A percentile compares a stretch with the other conserved stretches of the same genome.
Evolutionary conservation across 306 rosid species (phyloP).

Genomic region (Cercis canadensis): DNA sequence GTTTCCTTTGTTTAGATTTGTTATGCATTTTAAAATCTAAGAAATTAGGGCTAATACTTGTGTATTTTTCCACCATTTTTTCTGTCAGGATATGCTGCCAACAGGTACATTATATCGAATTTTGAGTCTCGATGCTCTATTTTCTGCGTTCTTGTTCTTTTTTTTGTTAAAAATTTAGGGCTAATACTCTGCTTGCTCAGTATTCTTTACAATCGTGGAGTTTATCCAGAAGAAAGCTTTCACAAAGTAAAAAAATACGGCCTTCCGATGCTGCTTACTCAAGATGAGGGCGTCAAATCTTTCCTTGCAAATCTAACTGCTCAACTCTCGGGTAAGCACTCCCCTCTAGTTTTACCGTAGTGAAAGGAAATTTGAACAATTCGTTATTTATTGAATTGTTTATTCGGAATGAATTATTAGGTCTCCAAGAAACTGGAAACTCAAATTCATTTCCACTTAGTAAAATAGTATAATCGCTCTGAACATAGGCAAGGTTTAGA

Average conservation of each 20-base stretch:
- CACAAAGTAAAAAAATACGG: slow-evolving; percentile 95
- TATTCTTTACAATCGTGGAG: slow-evolving; percentile 84
- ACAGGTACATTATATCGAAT: slow-evolving; percentile 45
- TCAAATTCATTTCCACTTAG: not conserved
- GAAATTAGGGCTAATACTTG: slow-evolving; percentile 29
- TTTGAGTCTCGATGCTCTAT: slow-evolving; percentile 12
- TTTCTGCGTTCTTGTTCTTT: not conserved
- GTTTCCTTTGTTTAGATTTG: not conserved
- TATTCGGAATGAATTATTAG: not conserved
- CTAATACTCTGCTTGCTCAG: slow-evolving; percentile 41
- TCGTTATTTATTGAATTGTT: slow-evolving; percentile 17
- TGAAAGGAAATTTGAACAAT: not conserved
- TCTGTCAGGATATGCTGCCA: slow-evolving; percentile 64
- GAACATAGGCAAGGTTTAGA: not conserved
- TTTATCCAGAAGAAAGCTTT: slow-evolving; percentile 95
- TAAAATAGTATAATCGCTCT: not conserved
- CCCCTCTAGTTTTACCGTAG: not conserved
- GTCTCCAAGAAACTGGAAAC: not conserved
- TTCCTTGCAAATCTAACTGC: slow-evolving; percentile 74
- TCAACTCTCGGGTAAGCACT: slow-evolving; percentile 79
- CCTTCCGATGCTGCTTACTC: slow-evolving; percentile 92
- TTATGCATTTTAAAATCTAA: not conserved
- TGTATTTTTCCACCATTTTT: slow-evolving; percentile 1
- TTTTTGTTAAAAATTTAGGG: not conserved
- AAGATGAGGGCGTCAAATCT: slow-evolving; percentile 89